Evolutionary conservation across 2,329 filamentous ascomycete genomes (phyloP), one percentile per base, ranked within the genome.

Genomic region (Aphanocladium album): DNA sequence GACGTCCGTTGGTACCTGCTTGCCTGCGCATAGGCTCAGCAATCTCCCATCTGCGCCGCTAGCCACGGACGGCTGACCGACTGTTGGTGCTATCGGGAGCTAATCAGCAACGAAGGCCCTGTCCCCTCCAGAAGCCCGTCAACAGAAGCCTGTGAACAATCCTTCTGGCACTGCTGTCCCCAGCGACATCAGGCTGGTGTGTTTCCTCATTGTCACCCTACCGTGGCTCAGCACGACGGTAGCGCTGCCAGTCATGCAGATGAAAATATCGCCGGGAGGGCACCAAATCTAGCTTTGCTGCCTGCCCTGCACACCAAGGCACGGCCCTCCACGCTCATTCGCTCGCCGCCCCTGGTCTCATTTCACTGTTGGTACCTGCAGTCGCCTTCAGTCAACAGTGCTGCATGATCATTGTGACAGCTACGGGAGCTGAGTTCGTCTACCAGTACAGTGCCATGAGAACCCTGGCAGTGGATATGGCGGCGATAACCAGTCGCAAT

Each of bases 391-490:
- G 19, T n/a, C 37, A 39, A 27, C 5, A 19, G n/a, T 23, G 11
- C 12, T 23, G 16, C 12, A 12, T n/a, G 9, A 21, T 17, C 35
- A 39, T 23, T 1, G 33, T 35, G 53, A 46, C n/a, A 5, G n/a
- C 11, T 46, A 16, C 16, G 39, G 2, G n/a, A 16, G 53, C 39
- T 35, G 39, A 45, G 21, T 14, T 33, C 41, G 7, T 27, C 14
- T 47, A 37, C 43, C 27, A 23, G 25, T n/a, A 9, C 27, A 23
- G 25, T n/a, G 30, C 30, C 9, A 30, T 30, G 19, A 8, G 30
- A 14, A 27, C 33, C 56, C 51, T 58, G 56, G 56, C 56, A 37
- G 56, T 58, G 56, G 46, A 51, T 30, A 30, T n/a, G 39, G 25
- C 16, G 17, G 19, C 25, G 21, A 14, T n/a, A 39, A 12, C 43